Base-by-base conservation (phyloP, 495 filamentous ascomycete species). In the Neurospora pannonica region DNA sequence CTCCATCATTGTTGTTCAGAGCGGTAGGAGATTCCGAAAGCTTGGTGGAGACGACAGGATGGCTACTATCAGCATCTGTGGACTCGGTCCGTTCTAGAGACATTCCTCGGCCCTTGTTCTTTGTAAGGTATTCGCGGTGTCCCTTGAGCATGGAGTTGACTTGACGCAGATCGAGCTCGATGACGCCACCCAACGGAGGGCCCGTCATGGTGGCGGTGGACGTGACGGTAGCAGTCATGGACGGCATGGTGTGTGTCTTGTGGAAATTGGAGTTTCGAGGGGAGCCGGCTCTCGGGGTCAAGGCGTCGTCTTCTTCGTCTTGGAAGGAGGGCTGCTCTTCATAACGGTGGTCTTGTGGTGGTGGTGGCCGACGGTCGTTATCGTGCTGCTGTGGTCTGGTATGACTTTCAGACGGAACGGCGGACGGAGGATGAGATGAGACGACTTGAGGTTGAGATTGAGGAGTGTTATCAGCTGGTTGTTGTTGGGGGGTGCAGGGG, bases 51-150 rank as follows among this genome's bases (percentile, higher is more conserved):
- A 70, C 34, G 31, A 71, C 72, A 39, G 72, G 17, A 36, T 76
- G 70, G 75, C 40, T 70, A 48, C 71, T 75, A 36, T 67, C 54
- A 1, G 75, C 28, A 40, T 74, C 74, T 71, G 70, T 34, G 7
- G 75, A 34, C 31, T 87, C 82, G 15, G 84, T 82, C 19, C 84
- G 76, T 73, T 86, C 85, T 15, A 83, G 75, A 31, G 86, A 84
- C 17, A 75, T 80, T 38, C 77, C 76, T 31, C 81, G 67, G 71
- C 82, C 81, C 77, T 83, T 73, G 72, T 76, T 77, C 72, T 79
- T 76, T 71, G 74, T 72, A 73, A 85, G 79, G 54, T 76, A 80
- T 8, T 82, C 81, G 46, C 82, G 80, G 38, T 84, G 79, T 37
- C 80, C 78, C 70, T 78, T 79, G 28, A 84, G 77, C 77, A 82